Conservation (phyloP, 2,329 filamentous ascomycete species). For the Alternaria incomplexa region DNA sequence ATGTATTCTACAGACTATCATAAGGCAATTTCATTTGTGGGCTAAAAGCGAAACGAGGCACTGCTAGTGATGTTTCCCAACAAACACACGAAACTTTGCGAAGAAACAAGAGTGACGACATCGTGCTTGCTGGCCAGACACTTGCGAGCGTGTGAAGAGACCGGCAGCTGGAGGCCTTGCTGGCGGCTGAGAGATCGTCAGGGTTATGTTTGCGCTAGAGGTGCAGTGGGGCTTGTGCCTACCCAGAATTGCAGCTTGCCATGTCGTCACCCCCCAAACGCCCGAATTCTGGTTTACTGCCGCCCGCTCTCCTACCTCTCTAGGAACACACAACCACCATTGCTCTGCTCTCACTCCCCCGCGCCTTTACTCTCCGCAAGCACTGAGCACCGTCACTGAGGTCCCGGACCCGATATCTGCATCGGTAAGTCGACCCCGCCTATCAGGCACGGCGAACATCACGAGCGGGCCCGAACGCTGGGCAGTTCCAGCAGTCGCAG, state of each 20-base stretch:
- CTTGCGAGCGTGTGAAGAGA: slow-evolving; percentile 8
- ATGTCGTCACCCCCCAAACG: slow-evolving; percentile 46
- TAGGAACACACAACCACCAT: slow-evolving; percentile 4
- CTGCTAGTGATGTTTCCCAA: slow-evolving; percentile 2
- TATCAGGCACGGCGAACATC: slow-evolving; percentile 34
- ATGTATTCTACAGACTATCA: slow-evolving; percentile 52
- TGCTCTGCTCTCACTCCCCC: slow-evolving; percentile 5
- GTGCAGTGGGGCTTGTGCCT: slow-evolving; percentile 29
- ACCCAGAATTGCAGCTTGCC: slow-evolving; percentile 25
- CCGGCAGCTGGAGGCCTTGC: slow-evolving; percentile 16
- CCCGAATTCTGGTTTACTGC: slow-evolving; percentile 41
- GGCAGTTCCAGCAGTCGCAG: slow-evolving; percentile 6
- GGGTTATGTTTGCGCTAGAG: slow-evolving; percentile 21
- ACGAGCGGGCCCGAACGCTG: slow-evolving; percentile 38
- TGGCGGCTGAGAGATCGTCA: slow-evolving; percentile 37
- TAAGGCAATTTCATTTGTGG: slow-evolving; percentile 51
- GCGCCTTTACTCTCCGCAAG: not conserved
- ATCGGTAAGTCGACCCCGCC: slow-evolving; percentile 36
- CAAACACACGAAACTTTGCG: not conserved
- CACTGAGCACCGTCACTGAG: not conserved
- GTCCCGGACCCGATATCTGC: slow-evolving; percentile 18
- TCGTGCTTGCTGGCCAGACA: slow-evolving; percentile 1
- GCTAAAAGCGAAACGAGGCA: slow-evolving; percentile 7
- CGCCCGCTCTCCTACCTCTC: slow-evolving; percentile 25
- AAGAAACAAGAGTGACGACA: slow-evolving; percentile 12